These are phyloP conservation scores for Phytophthora pseudosyringae DNA, from an alignment of 352 stramenopile genomes.

Conservation along the genomic window DNA sequence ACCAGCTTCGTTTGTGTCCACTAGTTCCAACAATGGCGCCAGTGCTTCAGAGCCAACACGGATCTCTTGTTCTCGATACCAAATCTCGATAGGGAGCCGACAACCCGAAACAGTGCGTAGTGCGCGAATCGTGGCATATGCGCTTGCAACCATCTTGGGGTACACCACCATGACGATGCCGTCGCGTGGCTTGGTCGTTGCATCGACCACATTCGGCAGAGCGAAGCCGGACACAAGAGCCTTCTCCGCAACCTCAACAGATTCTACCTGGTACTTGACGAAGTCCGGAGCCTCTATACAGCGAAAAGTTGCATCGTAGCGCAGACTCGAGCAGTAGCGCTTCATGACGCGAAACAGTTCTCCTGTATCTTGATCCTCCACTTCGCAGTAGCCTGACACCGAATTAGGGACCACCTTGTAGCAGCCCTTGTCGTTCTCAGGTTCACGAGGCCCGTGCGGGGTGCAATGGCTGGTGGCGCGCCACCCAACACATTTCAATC, in stretches of 20 bases:
- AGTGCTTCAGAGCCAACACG: slow-evolving; percentile 18
- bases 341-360: slow-evolving; percentile 42
- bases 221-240: slow-evolving; percentile 19
- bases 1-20: slow-evolving; percentile 14
- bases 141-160: slow-evolving; percentile 46
- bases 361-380: slow-evolving; percentile 35
- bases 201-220: slow-evolving; percentile 17
- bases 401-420: slow-evolving; percentile 23
- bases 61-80: slow-evolving; percentile 50
- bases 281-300: slow-evolving; percentile 50
- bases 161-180: slow-evolving; percentile 65
- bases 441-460: slow-evolving; percentile 25
- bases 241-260: slow-evolving; percentile 21
- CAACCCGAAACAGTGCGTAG: slow-evolving; percentile 38
- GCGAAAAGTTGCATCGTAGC: slow-evolving; percentile 40
- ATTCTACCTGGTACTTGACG: slow-evolving; percentile 39
- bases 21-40: slow-evolving; percentile 28
- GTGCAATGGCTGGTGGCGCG: slow-evolving; percentile 20
- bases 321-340: slow-evolving; percentile 37
- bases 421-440: slow-evolving; percentile 26
- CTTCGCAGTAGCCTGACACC: slow-evolving; percentile 24
- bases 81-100: slow-evolving; percentile 58
- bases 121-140: slow-evolving; percentile 32
- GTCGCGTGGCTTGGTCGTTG: slow-evolving; percentile 7
- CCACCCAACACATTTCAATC: slow-evolving; percentile 31